Percentiles rank a stretch among this genome's conserved stretches.
These are phyloP conservation scores for Pyrrhoderma noxium DNA, from an alignment of 1,284 basidiomycete genomes.

Conservation along the genomic window DNA sequence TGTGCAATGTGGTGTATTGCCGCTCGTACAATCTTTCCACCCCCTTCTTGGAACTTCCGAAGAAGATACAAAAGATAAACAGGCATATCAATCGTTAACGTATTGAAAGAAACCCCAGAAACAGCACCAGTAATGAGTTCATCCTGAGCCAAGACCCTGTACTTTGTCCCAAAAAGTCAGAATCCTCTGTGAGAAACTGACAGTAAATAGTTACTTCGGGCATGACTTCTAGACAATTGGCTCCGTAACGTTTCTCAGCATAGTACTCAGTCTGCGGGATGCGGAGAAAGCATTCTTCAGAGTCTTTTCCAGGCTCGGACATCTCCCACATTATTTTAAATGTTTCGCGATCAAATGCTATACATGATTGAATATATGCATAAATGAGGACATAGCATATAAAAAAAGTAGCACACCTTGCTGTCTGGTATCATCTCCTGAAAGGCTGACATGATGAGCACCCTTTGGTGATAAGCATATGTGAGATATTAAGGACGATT, in stretches of 20 bases:
- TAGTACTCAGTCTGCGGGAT: conserved; percentile 55
- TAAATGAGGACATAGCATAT: conserved; percentile 1
- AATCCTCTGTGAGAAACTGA: not conserved
- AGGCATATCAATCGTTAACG: conserved; percentile 61
- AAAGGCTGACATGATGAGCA: conserved; percentile 61
- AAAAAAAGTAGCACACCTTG: conserved; percentile 33
- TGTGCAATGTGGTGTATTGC: conserved; percentile 59
- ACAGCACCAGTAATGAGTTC: conserved; percentile 37
- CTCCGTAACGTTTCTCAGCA: conserved; percentile 32
- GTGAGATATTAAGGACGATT: not conserved
- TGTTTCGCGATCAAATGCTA: conserved; percentile 66
- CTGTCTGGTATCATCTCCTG: conserved; percentile 40
- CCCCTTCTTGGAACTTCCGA: conserved; percentile 49
- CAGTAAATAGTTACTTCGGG: conserved; percentile 43
- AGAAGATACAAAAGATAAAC: conserved; percentile 64
- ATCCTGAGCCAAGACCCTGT: conserved; percentile 37
- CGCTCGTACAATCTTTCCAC: conserved; percentile 51
- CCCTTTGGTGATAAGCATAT: conserved; percentile 38
- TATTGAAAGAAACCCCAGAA: conserved; percentile 51
- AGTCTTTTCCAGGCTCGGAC: conserved; percentile 45
- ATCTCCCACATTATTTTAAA: conserved; percentile 67
- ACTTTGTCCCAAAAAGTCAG: conserved; percentile 31
- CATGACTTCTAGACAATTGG: conserved; percentile 47
- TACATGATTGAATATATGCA: not conserved
- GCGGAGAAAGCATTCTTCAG: conserved; percentile 55